Evolutionary conservation across 2,329 filamentous ascomycete genomes (phyloP).

Genomic region (Colletotrichum eremochloae): DNA sequence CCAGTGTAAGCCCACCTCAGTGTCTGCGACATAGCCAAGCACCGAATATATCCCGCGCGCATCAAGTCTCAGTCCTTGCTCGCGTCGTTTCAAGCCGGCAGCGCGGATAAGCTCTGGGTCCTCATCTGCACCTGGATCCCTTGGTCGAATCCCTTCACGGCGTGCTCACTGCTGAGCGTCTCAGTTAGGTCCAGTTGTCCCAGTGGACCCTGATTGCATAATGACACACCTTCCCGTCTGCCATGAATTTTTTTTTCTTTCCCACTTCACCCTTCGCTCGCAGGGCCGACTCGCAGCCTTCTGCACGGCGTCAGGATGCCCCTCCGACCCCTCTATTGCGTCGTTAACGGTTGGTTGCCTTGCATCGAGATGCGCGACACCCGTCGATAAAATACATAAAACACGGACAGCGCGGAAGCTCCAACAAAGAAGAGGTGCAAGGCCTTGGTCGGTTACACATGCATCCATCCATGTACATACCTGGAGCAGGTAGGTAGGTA

Average conservation of each 20-base stretch:
- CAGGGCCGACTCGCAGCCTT: constrained; percentile 32
- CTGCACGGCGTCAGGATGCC: constrained; percentile 23
- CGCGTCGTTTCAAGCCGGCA: constrained; percentile 40
- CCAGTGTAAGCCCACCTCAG: constrained; percentile 3
- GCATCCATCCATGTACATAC: background rate
- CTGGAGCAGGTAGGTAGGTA: background rate
- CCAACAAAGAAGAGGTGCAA: background rate
- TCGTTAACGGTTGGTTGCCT: constrained; percentile 1
- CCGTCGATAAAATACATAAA: constrained; percentile 10
- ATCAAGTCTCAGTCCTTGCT: constrained; percentile 25
- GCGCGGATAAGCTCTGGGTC: constrained; percentile 40
- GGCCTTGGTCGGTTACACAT: background rate
- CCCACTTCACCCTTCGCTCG: constrained; percentile 11
- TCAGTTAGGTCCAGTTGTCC: constrained; percentile 30
- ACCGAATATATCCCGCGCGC: constrained; percentile 33
- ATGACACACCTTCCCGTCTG: constrained; percentile 34
- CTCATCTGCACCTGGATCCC: constrained; percentile 23
- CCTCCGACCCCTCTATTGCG: constrained; percentile 35
- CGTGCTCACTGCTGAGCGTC: constrained; percentile 8
- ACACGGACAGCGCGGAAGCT: constrained; percentile 10
- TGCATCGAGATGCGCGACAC: constrained; percentile 32
- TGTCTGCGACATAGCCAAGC: constrained; percentile 27
- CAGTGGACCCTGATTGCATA: constrained; percentile 40
- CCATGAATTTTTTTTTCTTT: constrained; percentile 10
- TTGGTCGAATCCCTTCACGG: constrained; percentile 25